These are phyloP conservation scores for Ganoderma boninense DNA, from an alignment of 1,284 basidiomycete species.

Conservation along the genomic window DNA sequence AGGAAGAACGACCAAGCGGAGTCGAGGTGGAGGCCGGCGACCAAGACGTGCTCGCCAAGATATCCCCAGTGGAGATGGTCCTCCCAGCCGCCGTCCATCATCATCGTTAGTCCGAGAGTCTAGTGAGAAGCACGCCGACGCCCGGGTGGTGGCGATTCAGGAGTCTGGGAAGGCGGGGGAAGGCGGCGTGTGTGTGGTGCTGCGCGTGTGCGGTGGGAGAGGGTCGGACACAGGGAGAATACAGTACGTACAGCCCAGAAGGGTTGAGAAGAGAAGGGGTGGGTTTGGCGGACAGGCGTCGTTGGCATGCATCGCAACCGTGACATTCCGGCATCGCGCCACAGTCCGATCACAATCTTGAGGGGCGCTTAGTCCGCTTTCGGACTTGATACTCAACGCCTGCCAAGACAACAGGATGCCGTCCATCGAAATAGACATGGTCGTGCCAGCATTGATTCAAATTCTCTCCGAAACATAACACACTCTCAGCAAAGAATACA, in stretches of 20 bases:
- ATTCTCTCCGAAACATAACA: too few species aligned
- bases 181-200: background rate
- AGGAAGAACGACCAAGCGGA: conserved; percentile 55
- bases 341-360: background rate
- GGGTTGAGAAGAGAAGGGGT: background rate
- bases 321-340: background rate
- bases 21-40: conserved; percentile 57
- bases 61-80: conserved; percentile 64
- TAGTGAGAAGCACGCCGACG: background rate
- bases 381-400: too few species aligned
- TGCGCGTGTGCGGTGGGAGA: conserved; percentile 1
- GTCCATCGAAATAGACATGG: too few species aligned
- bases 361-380: too few species aligned
- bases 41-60: conserved; percentile 63
- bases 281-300: background rate
- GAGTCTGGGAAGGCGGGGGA: background rate
- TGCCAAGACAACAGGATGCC: too few species aligned
- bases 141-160: background rate
- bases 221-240: background rate
- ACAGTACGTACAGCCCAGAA: background rate
- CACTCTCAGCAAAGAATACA: too few species aligned
- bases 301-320: background rate
- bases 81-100: conserved; percentile 52
- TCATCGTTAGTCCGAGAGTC: conserved; percentile 18
- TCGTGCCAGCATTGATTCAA: too few species aligned